Conservation (phyloP, 139 green algal species). For the Micromonas commoda region DNA sequence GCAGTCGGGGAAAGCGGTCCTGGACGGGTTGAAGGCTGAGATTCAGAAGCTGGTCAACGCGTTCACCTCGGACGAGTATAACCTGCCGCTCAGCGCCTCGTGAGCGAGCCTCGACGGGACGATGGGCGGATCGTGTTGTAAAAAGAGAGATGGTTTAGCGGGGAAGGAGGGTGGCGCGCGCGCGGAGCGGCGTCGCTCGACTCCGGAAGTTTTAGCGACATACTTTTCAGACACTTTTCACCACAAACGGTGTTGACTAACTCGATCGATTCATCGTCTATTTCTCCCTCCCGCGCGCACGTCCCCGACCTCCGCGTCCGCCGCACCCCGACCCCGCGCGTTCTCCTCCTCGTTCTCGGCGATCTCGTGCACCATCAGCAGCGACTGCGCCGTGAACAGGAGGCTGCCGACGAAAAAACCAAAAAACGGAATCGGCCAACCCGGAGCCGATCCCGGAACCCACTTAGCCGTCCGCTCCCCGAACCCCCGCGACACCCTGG, state of each 20-base stretch:
- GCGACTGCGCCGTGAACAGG: neutral
- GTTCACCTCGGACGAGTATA: neutral
- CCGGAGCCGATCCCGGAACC: neutral
- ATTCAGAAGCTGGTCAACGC: neutral
- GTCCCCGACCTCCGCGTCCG: neutral
- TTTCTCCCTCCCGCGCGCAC: neutral
- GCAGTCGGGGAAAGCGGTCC: neutral
- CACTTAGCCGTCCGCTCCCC: neutral
- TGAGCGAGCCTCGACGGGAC: too few relatives aligned
- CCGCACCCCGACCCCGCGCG: neutral
- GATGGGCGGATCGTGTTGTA: too few relatives aligned
- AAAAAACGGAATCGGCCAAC: neutral
- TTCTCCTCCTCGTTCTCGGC: neutral
- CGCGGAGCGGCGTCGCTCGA: too few relatives aligned
- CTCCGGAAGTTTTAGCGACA: too few relatives aligned
- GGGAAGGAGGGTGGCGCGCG: too few relatives aligned
- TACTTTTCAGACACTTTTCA: too few relatives aligned
- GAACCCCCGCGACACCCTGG: neutral
- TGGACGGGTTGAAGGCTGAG: conserved; percentile 3
- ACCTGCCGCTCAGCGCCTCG: neutral
- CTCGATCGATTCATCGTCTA: too few relatives aligned
- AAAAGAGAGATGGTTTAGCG: too few relatives aligned
- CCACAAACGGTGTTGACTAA: too few relatives aligned
- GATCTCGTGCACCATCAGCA: neutral
- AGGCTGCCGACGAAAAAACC: neutral